Base-by-base conservation (phyloP, 495 filamentous ascomycete species). In the Stereocaulon alpinum region DNA sequence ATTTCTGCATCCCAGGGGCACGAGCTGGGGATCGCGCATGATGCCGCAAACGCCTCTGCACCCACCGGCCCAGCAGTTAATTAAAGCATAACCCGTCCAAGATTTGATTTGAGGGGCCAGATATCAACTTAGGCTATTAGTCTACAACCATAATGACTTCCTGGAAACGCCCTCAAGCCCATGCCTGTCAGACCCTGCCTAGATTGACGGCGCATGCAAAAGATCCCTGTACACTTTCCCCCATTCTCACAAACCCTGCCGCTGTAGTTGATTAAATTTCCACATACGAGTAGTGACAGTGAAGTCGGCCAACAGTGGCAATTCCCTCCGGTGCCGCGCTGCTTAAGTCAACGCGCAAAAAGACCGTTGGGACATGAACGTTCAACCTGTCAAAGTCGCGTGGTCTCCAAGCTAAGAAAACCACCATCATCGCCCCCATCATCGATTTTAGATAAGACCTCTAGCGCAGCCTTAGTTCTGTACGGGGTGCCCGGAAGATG, bases 331-430 rank as follows among this genome's bases (percentile, higher is more conserved):
- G 24, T 32, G 27, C n/a, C 47, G 14, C n/a, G 11, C 30, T 20
- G 2, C 7, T 44, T 44, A 2, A 20, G n/a, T n/a, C n/a, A 2
- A 15, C 6, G 15, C 0, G 4, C 3, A n/a, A n/a, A n/a, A n/a
- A 44, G 15, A 44, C 17, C 18, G 42, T 44, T 10, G 15, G 18
- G 6, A 44, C 44, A 5, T 48, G 47, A 6, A 2, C 15, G 47
- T 29, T 50, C 47, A 50, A 50, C 27, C 34, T 50, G 47, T 50
- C 47, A 50, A 50, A 50, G 5, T 50, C 47, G 47, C 24, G 47
- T 50, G 47, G 47, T 24, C 18, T 18, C 9, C 11, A 47, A 11
- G 15, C 22, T 22, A 20, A 22, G 45, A 27, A 37, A 12, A 37
- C 12, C 7, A 37, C 34, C 4, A 37, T 37, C 34, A 9, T 37